Base-by-base conservation (phyloP, 1,284 basidiomycete genomes). In the Pisolithus thermaeus region DNA sequence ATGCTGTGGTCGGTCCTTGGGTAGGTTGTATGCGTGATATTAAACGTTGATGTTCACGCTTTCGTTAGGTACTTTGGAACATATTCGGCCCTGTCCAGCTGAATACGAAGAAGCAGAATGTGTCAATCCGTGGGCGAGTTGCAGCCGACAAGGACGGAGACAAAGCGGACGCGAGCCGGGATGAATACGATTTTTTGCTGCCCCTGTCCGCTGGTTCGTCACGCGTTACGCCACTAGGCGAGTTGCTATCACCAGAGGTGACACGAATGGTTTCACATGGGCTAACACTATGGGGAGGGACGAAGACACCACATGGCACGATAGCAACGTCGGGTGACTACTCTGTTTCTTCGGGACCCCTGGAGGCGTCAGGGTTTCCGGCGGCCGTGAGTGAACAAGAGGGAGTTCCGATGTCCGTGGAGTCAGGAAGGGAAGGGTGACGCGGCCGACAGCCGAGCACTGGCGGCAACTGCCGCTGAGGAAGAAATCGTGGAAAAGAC, bases 1-100 rank as follows among this genome's bases (percentile, higher is more conserved):
- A 84, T 58, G 67, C 67, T 16, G 62, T 59, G 43, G 62, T 86
- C 38, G 77, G 74, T 8, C 75, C 75, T 57, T 78, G 75, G 79
- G 84, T 84, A 63, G 52, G 74, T 62, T 30, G 40, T n/a, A 25
- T 4, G 44, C 11, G 37, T 22, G 9, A n/a, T 18, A 28, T n/a
- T 44, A 37, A 40, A 14, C 9, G 7, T 41, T 35, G 20, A n/a
- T 32, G 12, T 36, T 22, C 22, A 57, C 42, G 39, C 30, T 11
- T 49, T 57, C 47, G 45, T 39, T 51, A 80, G 78, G 70, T 79
- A 1, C 61, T 76, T 28, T 70, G 67, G 58, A 73, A 74, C 44
- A 76, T 79, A 49, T 70, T 70, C 52, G 73, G 73, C 28, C 73
- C 73, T 16, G 69, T 73, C 30, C 68, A 65, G 44, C 56, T 69